Evolutionary conservation across 2,329 filamentous ascomycete genomes (phyloP).

Genomic region (Ceratocystis huliohia): DNA sequence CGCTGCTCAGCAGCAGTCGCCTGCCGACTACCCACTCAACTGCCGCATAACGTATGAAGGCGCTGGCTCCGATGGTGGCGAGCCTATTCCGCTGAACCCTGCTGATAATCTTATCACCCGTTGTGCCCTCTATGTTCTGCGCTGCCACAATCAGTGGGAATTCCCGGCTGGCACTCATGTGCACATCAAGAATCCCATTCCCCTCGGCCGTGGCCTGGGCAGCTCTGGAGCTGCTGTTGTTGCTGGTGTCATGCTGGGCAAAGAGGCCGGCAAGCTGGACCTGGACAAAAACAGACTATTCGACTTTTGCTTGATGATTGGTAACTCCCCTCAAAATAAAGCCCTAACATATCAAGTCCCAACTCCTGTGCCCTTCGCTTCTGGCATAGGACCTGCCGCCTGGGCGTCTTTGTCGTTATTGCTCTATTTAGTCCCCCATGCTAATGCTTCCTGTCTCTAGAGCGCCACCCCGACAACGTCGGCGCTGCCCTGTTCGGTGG

Average conservation of each 20-base stretch:
- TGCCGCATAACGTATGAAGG: conserved; percentile 88
- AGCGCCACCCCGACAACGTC: conserved; percentile 87
- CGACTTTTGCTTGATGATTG: conserved; percentile 96
- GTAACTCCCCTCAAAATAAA: conserved; percentile 32
- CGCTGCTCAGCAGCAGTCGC: conserved; percentile 32
- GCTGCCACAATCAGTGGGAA: conserved; percentile 73
- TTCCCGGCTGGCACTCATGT: conserved; percentile 83
- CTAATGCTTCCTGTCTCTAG: conserved; percentile 28
- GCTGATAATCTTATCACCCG: conserved; percentile 87
- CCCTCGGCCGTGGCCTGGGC: conserved; percentile 81
- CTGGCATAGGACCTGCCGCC: neutral
- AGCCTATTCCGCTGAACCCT: conserved; percentile 64
- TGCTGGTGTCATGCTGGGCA: conserved; percentile 83
- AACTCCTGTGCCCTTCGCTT: neutral
- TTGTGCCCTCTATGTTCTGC: conserved; percentile 84
- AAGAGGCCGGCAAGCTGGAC: conserved; percentile 68
- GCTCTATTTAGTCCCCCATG: neutral
- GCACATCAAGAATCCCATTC: conserved; percentile 92
- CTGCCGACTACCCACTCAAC: conserved; percentile 53
- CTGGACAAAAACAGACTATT: conserved; percentile 72
- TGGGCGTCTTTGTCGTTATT: neutral
- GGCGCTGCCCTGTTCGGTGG: conserved; percentile 90
- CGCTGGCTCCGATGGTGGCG: conserved; percentile 53
- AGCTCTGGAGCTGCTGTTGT: conserved; percentile 93
- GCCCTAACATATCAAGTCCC: neutral